Evolutionary conservation across 805 yeast species (phyloP), one percentile per base, ranked within the genome.

Genomic region (Yamadazyma insecticola): DNA sequence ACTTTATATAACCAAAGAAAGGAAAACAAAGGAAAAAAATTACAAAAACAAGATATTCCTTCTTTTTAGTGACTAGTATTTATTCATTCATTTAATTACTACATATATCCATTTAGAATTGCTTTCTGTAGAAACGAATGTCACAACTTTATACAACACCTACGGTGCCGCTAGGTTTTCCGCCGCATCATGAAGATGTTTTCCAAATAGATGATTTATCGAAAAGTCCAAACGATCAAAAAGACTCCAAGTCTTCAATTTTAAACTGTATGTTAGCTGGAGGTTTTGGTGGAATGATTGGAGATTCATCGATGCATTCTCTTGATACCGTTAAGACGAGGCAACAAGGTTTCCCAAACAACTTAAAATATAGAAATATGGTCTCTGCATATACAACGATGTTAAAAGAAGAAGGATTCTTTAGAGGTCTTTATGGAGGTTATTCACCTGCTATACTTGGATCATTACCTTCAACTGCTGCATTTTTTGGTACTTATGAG

Each of bases 301-400:
- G 97, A 10, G 98, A 90, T 49, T 72, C 92, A 1, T 62, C 76
- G 18, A 92, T 92, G 97, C 97, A 92, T 57, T 89, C 97, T 0
- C 60, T 92, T 21, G 99, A 92, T 52, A 92, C 98, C 0, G 96
- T 92, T 19, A 92, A 92, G 54, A 92, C 98, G 2, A 70, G 98
- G 40, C 98, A 92, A 55, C 99, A 92, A 53, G 97, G 96, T n/a
- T 84, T 95, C 4, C 79, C 84, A 14, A 64, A 69, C 41, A 70
- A 70, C 13, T 41, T 63, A 5, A 82, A 85, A 54, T 90, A 90
- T 56, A 71, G 63, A 37, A 78, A 73, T 46, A 87, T 88, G 80
- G 47, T 81, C 6, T 72, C 76, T 8, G 95, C 97, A 0, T 87
- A 83, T 47, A 40, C 58, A 16, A 80, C 90, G 0, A 82, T 92